A percentile compares a stretch with the other conserved stretches of the same genome.
Evolutionary conservation across 139 green algal species (phyloP).

Genomic region (Yamagishiella unicocca): DNA sequence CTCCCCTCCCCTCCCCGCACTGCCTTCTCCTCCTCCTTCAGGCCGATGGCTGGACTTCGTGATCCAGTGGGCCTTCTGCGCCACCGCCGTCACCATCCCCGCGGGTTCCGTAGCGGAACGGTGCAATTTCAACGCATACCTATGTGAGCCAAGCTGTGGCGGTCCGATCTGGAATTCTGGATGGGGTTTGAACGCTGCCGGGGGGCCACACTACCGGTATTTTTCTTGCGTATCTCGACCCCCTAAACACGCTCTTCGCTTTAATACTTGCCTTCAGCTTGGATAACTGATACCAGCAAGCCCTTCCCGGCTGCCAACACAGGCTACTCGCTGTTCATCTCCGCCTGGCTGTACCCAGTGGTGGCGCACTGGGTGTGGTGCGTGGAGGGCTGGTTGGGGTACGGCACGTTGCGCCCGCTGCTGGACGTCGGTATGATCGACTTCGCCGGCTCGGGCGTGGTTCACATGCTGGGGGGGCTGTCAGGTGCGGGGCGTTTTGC

Average conservation of each 20-base stretch:
- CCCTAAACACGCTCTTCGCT: no score
- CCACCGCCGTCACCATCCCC: slow-evolving; percentile 67
- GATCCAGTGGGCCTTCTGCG: slow-evolving; percentile 74
- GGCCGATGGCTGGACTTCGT: slow-evolving; percentile 50
- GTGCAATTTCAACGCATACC: slow-evolving; percentile 69
- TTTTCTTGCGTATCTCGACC: no score
- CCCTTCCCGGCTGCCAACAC: no score
- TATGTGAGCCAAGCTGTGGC: background rate
- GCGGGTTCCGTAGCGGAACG: slow-evolving; percentile 69
- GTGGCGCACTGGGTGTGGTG: slow-evolving; percentile 71
- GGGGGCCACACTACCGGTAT: no score
- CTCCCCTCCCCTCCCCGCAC: background rate
- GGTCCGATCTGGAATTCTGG: background rate
- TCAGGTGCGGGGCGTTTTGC: no score
- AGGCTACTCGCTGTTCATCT: slow-evolving; percentile 78
- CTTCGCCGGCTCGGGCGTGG: slow-evolving; percentile 61
- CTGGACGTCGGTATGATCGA: slow-evolving; percentile 62
- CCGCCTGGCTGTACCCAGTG: slow-evolving; percentile 80
- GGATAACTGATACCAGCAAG: no score
- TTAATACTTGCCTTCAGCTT: no score
- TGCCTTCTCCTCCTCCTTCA: background rate
- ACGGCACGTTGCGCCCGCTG: slow-evolving; percentile 28
- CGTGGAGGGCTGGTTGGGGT: slow-evolving; percentile 69
- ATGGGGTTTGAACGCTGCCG: no score
- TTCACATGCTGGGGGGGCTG: slow-evolving; percentile 76